Evolutionary conservation across 163 green algal species (phyloP), one percentile per base, ranked within the genome.

Genomic region (Scenedesmus sp.): DNA sequence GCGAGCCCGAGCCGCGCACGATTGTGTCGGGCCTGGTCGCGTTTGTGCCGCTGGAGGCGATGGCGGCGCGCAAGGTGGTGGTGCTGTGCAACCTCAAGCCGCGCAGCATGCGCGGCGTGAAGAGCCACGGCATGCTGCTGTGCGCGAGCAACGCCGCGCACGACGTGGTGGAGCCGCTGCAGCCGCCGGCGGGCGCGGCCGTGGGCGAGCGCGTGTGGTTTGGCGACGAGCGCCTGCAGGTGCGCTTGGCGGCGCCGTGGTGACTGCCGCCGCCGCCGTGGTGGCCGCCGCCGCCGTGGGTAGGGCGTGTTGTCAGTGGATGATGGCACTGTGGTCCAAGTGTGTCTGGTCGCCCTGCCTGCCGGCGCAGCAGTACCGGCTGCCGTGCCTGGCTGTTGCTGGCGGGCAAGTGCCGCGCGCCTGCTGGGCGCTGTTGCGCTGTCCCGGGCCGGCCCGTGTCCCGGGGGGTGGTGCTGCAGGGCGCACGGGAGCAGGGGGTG

Each of bases 91-190:
- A 99, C 92, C 91, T 99, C 15, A 99, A 99, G 94, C 91, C 97
- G 0, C 94, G 97, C 56, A 99, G 98, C 93, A 98, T 99, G 96
- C 93, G 97, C 0, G 98, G 98, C 42, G 94, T 99, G 92, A 98
- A 98, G 92, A 98, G 95, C 40, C 92, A 98, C 90, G 98, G 95
- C 81, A 97, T 99, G 98, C 93, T 99, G 79, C 95, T 99, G 33
- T 98, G 96, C 78, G 98, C 98, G 4, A 97, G 92, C 76, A 96
- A 99, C 89, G 95, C 92, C 6, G 94, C 95, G 26, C 97, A 99
- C 94, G 94, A 98, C 42, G 87, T 15, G 59, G 97, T 99, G 82
- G 97, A 99, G 94, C 97, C 97, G 1, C 91, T 99, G 35, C 61
- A 72, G 12, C 95, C 96, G 10, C 97, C 98, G 0, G 93, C 94